Evolutionary conservation across 2,329 filamentous ascomycete species (phyloP), one percentile per base, ranked within the genome.

Genomic region (Verticillium nubilum): DNA sequence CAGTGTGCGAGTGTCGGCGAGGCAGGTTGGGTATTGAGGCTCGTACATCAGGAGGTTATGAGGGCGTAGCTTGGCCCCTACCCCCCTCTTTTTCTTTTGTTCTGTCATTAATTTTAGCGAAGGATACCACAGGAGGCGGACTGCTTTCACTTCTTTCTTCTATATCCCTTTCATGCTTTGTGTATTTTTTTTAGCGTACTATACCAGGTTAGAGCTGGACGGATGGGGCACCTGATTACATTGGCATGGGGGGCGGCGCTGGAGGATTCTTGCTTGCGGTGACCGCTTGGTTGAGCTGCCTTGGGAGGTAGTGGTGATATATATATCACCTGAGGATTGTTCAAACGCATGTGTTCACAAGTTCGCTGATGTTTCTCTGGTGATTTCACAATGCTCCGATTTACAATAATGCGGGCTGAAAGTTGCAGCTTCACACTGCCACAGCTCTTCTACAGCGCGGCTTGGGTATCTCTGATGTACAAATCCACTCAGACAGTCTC

Each of bases 21-120:
- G 72, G 83, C 84, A 19, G 73, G 72, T 63, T 85, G 81, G 80
- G 82, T 86, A 56, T 77, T 82, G 65, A 74, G 79, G 17, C 74
- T 85, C 58, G 78, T 86, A 27, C 82, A 84, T 54, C 80, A 84
- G 65, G 82, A 85, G 70, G 82, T 85, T 53, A 65, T 79, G 62
- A 75, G 72, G 37, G 52, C 25, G 26, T 53, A 53, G n/a, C 13
- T 5, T 28, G 25, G n/a, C 25, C 52, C 13, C 13, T 19, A 27
- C 7, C 17, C 19, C 10, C 25, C 25, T 52, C 47, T 52, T 52
- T 52, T 15, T 52, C 25, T 53, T 29, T 50, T 50, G n/a, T 50
- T 19, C 15, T 37, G 15, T 37, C 19, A 5, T 23, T 50, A 10
- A 6, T 31, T 23, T 50, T 23, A 50, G 42, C 42, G 42, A 50